A percentile compares a stretch with the other conserved stretches of the same genome.
phyloP scores from a whole-genome alignment of 179 eudicot species.

The Spergularia azorica region DNA sequence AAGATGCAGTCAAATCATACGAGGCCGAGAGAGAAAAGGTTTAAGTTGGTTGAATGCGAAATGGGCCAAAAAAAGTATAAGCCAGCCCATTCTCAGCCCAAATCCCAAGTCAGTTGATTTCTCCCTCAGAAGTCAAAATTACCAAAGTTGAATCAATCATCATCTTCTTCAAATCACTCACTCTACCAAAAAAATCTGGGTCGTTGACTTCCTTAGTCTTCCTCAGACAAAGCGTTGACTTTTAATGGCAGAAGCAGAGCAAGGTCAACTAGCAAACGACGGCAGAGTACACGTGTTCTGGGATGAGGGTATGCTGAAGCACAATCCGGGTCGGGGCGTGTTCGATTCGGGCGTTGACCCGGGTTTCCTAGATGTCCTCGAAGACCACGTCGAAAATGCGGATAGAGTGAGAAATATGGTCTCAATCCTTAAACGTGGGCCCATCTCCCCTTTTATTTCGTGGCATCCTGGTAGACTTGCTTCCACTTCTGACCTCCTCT shows the following conservation, averaged over 20 bases:
- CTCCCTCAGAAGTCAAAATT: too few species aligned
- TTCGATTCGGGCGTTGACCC: slow-evolving; percentile 78
- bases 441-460: slow-evolving; percentile 61
- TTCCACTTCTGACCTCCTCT: slow-evolving; percentile 53
- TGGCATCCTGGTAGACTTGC: slow-evolving; percentile 80
- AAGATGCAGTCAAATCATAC: too few species aligned
- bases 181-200: too few species aligned
- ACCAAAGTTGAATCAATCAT: too few species aligned
- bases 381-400: slow-evolving; percentile 83
- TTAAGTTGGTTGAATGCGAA: too few species aligned
- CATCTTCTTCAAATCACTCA: too few species aligned
- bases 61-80: too few species aligned
- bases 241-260: slow-evolving; percentile 13
- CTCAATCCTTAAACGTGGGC: slow-evolving; percentile 79
- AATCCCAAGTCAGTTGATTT: too few species aligned
- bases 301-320: slow-evolving; percentile 79
- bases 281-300: slow-evolving; percentile 62
- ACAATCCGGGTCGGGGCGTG: slow-evolving; percentile 72
- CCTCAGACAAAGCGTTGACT: background rate
- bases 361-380: slow-evolving; percentile 80
- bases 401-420: slow-evolving; percentile 79
- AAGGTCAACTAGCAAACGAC: background rate
- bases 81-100: too few species aligned
- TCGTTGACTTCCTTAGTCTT: too few species aligned
- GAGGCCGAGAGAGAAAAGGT: too few species aligned